Evolutionary conservation across 345 rosid species (phyloP).

Genomic region (Hypericum perforatum): DNA sequence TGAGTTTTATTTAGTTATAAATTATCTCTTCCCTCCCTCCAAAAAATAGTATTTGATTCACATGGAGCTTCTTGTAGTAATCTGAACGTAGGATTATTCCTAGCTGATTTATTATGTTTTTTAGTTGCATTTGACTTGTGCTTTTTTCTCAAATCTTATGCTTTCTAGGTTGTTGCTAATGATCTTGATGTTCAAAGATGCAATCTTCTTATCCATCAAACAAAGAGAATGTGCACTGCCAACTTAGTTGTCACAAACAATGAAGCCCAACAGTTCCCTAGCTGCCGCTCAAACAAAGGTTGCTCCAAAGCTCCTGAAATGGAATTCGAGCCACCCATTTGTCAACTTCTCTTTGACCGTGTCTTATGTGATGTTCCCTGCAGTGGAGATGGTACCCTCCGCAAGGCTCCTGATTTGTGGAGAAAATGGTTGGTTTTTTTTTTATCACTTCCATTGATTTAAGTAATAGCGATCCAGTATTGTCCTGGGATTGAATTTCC

Average conservation of each 20-base stretch:
- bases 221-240: conserved; percentile 94
- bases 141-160: conserved; percentile 1
- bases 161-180: conserved; percentile 71
- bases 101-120: conserved; percentile 1
- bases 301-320: conserved; percentile 23
- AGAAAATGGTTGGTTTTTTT: conserved; percentile 59
- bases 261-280: conserved; percentile 94
- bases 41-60: conserved; percentile 1
- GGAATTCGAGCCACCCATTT: conserved; percentile 23
- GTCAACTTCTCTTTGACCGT: conserved; percentile 77
- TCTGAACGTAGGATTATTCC: neutral
- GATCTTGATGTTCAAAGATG: conserved; percentile 96
- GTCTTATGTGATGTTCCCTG: conserved; percentile 95
- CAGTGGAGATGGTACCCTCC: conserved; percentile 95
- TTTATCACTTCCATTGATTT: neutral
- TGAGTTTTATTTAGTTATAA: conserved; percentile 19
- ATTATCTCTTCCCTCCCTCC: conserved; percentile 6
- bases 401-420: conserved; percentile 98
- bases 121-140: conserved; percentile 9
- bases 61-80: too few species aligned
- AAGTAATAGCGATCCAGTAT: neutral
- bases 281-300: conserved; percentile 44
- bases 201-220: conserved; percentile 96
- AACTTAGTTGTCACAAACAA: conserved; percentile 89
- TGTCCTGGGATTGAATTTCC: conserved; percentile 8